Conservation (phyloP, 1,139 yeast genomes). For the Hansenula anomala region DNA sequence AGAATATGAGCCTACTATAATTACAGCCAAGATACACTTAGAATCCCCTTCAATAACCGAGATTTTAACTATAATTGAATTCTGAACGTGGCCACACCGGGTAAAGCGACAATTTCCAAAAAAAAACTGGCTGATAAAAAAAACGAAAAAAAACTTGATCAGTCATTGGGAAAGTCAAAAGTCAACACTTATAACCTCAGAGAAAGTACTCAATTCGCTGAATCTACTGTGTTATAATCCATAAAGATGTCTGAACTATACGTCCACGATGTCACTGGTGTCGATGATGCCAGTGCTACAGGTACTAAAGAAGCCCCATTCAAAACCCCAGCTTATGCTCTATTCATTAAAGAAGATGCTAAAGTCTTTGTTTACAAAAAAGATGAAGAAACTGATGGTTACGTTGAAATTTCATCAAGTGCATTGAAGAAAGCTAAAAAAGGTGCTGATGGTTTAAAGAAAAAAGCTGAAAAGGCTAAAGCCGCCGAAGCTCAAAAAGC, state of each 20-base stretch:
- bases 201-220: too few relatives aligned
- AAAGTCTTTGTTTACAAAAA: constrained; percentile 63
- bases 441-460: constrained; percentile 88
- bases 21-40: too few relatives aligned
- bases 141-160: too few relatives aligned
- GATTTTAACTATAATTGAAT: too few relatives aligned
- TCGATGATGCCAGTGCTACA: constrained; percentile 45
- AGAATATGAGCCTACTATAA: too few relatives aligned
- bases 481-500: constrained; percentile 58
- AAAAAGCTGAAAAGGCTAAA: constrained; percentile 81
- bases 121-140: too few relatives aligned
- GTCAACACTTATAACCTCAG: too few relatives aligned
- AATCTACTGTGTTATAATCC: not conserved
- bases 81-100: too few relatives aligned
- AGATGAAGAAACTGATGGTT: constrained; percentile 55
- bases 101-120: too few relatives aligned
- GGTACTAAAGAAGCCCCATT: constrained; percentile 72
- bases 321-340: constrained; percentile 81
- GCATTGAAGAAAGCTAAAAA: constrained; percentile 96
- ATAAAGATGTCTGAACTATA: constrained; percentile 30
- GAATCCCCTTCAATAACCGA: too few relatives aligned
- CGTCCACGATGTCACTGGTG: constrained; percentile 71
- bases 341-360: constrained; percentile 49
- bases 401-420: constrained; percentile 79
- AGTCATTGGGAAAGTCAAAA: too few relatives aligned